These are phyloP conservation scores for Colletotrichum sp. DNA, from an alignment of 2,329 filamentous ascomycete species.

Conservation along the genomic window DNA sequence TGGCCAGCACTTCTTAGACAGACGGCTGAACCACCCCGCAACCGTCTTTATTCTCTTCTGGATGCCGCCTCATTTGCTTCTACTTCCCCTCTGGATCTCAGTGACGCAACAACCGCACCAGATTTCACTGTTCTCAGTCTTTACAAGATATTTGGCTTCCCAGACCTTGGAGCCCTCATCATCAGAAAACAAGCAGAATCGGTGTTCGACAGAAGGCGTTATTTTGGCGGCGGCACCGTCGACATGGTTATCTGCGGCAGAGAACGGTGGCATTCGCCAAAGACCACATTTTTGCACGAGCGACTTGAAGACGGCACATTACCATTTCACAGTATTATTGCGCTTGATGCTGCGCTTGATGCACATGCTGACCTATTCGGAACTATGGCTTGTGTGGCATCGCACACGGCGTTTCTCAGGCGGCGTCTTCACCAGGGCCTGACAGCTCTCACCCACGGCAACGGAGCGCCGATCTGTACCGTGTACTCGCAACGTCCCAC, in stretches of 20 bases:
- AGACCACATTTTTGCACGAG: constrained; percentile 75
- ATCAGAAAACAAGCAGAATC: constrained; percentile 74
- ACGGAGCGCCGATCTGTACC: constrained; percentile 67
- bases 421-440: constrained; percentile 65
- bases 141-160: constrained; percentile 98
- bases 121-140: constrained; percentile 90
- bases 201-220: constrained; percentile 71
- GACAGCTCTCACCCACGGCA: constrained; percentile 67
- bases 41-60: constrained; percentile 6
- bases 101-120: constrained; percentile 64
- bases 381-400: constrained; percentile 71
- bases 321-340: constrained; percentile 89
- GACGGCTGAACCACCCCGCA: not conserved
- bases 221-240: constrained; percentile 95
- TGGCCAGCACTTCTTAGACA: constrained; percentile 62
- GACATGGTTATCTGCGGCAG: constrained; percentile 83
- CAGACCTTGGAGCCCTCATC: constrained; percentile 85
- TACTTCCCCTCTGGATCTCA: constrained; percentile 77
- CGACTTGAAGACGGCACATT: constrained; percentile 90
- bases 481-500: constrained; percentile 59
- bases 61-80: constrained; percentile 82
- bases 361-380: constrained; percentile 74
- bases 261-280: constrained; percentile 83
- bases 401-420: constrained; percentile 73
- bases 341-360: constrained; percentile 75